These are phyloP conservation scores for Zygotorulaspora florentina DNA, from an alignment of 805 yeast species.

Conservation along the genomic window DNA sequence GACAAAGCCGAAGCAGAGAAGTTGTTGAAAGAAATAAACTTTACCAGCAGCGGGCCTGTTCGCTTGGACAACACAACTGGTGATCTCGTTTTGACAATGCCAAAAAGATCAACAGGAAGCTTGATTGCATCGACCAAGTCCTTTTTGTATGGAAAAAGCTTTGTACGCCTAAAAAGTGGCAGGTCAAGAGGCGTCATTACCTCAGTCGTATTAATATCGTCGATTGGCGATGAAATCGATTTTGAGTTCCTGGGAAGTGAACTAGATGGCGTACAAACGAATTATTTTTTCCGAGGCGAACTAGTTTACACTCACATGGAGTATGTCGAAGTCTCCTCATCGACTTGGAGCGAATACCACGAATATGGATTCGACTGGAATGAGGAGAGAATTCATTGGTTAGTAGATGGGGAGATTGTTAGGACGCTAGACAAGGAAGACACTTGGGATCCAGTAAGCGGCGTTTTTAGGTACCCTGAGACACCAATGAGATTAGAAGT, in stretches of 20 bases:
- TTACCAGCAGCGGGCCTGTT: conserved; percentile 57
- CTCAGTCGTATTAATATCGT: conserved; percentile 76
- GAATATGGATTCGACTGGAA: conserved; percentile 78
- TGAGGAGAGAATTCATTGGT: conserved; percentile 68
- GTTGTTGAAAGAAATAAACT: conserved; percentile 56
- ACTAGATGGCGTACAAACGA: conserved; percentile 63
- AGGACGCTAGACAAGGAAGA: conserved; percentile 61
- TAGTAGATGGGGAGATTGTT: conserved; percentile 57
- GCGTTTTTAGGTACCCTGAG: conserved; percentile 58
- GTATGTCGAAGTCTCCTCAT: conserved; percentile 29
- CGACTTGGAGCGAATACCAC: conserved; percentile 67
- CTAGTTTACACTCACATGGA: conserved; percentile 58
- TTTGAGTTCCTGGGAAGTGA: conserved; percentile 80
- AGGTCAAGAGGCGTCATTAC: conserved; percentile 76
- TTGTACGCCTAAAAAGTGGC: conserved; percentile 66
- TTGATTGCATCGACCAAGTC: conserved; percentile 72
- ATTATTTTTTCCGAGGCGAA: conserved; percentile 74
- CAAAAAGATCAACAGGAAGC: conserved; percentile 67
- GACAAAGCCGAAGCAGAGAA: conserved; percentile 52
- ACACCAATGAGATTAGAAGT: conserved; percentile 73
- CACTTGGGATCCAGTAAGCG: conserved; percentile 58
- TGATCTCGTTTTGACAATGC: conserved; percentile 66
- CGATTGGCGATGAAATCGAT: conserved; percentile 89
- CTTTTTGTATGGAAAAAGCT: conserved; percentile 79
- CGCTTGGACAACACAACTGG: conserved; percentile 44